These are phyloP conservation scores for Tilletia caries DNA, from an alignment of 1,284 basidiomycete genomes.

Conservation along the genomic window DNA sequence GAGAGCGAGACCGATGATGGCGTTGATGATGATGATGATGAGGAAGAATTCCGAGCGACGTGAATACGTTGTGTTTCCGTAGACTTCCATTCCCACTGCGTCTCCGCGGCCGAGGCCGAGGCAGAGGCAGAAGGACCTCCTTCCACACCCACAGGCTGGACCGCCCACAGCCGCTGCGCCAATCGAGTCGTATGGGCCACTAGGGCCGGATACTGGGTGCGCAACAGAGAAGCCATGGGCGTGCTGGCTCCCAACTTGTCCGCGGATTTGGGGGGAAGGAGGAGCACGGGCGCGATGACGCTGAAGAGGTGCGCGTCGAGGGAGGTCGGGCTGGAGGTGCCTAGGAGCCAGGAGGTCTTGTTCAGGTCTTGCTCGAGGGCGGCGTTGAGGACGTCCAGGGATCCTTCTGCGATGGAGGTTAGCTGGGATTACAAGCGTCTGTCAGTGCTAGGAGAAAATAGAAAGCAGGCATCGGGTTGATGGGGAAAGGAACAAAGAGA, in stretches of 20 bases:
- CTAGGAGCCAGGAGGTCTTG: background rate
- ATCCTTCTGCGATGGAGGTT: background rate
- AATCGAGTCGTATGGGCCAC: background rate
- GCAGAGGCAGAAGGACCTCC: background rate
- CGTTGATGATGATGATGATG: background rate
- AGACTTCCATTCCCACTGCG: background rate
- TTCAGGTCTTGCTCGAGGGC: background rate
- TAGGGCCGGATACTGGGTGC: background rate
- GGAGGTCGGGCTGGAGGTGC: background rate
- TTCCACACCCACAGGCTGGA: background rate
- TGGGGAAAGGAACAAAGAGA: too few relatives aligned
- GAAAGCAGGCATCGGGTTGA: background rate
- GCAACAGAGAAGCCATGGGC: background rate
- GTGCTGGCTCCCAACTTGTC: too few relatives aligned
- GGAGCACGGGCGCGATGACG: background rate
- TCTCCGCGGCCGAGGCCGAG: background rate
- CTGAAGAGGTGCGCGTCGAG: conserved; percentile 11
- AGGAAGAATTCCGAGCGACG: background rate
- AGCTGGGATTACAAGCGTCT: conserved; percentile 1
- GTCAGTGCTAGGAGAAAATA: background rate
- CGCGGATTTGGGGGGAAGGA: background rate
- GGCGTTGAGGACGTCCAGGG: background rate
- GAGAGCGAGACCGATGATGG: background rate
- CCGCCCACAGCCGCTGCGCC: background rate
- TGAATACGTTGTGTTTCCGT: background rate